These are phyloP conservation scores for Cyberlindnera veronae DNA, from an alignment of 805 yeast genomes.

Conservation along the genomic window DNA sequence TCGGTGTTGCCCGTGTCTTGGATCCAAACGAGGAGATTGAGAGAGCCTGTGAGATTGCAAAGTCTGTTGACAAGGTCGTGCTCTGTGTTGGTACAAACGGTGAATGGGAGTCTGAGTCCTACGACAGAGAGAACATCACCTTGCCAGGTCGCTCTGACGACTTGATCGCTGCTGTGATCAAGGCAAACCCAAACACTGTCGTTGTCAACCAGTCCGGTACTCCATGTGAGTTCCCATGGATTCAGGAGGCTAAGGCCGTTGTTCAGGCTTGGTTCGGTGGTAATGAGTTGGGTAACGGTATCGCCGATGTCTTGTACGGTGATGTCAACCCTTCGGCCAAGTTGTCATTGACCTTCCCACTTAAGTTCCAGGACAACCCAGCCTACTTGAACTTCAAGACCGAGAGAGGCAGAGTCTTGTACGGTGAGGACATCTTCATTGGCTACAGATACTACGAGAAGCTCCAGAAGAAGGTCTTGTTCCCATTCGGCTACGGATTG, in stretches of 20 bases:
- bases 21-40: constrained; percentile 30
- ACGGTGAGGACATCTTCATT: constrained; percentile 64
- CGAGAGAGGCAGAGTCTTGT: constrained; percentile 49
- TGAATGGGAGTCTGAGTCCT: constrained; percentile 62
- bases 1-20: constrained; percentile 31
- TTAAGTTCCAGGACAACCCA: constrained; percentile 49
- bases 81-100: constrained; percentile 46
- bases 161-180: constrained; percentile 42
- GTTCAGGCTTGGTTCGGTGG: constrained; percentile 61
- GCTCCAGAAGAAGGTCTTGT: constrained; percentile 42
- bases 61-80: constrained; percentile 47
- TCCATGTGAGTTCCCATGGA: constrained; percentile 59
- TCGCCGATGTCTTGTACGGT: constrained; percentile 54
- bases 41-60: constrained; percentile 46
- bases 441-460: constrained; percentile 63
- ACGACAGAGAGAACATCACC: constrained; percentile 48
- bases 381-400: constrained; percentile 49
- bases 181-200: constrained; percentile 48
- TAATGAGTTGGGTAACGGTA: constrained; percentile 54
- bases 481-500: constrained; percentile 62
- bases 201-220: constrained; percentile 60
- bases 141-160: constrained; percentile 48
- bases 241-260: constrained; percentile 39
- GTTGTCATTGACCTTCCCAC: constrained; percentile 53
- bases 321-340: constrained; percentile 60